phyloP scores from a whole-genome alignment of 805 yeast species.

The Starmerella cellae region DNA sequence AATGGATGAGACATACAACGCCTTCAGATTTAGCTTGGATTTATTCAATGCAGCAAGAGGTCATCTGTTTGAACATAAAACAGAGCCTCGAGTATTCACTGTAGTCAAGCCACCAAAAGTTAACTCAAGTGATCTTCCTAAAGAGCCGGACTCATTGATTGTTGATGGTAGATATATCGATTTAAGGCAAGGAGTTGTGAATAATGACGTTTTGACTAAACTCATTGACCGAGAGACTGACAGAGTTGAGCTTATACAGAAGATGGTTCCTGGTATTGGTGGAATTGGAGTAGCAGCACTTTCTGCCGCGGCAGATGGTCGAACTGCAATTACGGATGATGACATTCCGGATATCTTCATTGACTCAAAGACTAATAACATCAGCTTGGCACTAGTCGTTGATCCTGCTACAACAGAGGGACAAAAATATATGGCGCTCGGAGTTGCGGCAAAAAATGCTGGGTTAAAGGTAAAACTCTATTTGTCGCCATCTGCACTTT shows the following conservation, averaged over 20 bases:
- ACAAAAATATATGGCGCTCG: conserved; percentile 45
- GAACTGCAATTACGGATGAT: conserved; percentile 2
- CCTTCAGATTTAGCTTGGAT: conserved; percentile 12
- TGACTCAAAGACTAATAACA: not conserved
- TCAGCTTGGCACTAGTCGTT: conserved; percentile 27
- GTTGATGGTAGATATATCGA: conserved; percentile 17
- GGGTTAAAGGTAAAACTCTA: conserved; percentile 28
- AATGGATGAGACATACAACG: conserved; percentile 8
- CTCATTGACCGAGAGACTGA: conserved; percentile 14
- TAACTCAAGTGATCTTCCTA: not conserved
- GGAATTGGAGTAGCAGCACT: conserved; percentile 11
- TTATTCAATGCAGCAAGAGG: conserved; percentile 10
- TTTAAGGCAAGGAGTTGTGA: not conserved
- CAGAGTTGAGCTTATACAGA: conserved; percentile 10
- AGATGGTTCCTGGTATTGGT: conserved; percentile 5
- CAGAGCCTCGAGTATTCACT: conserved; percentile 9
- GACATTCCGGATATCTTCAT: conserved; percentile 7
- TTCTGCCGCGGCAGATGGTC: conserved; percentile 3
- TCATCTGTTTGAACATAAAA: conserved; percentile 9
- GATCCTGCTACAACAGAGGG: conserved; percentile 64
- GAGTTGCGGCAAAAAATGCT: conserved; percentile 21
- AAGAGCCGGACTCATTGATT: conserved; percentile 6
- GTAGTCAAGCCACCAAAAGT: conserved; percentile 3
- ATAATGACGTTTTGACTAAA: conserved; percentile 1
- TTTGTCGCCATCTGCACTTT: conserved; percentile 22